A percentile compares a stretch with the other conserved stretches of the same genome.
Conservation (phyloP, 106 monocot genomes). For the Posidonia australis region DNA sequence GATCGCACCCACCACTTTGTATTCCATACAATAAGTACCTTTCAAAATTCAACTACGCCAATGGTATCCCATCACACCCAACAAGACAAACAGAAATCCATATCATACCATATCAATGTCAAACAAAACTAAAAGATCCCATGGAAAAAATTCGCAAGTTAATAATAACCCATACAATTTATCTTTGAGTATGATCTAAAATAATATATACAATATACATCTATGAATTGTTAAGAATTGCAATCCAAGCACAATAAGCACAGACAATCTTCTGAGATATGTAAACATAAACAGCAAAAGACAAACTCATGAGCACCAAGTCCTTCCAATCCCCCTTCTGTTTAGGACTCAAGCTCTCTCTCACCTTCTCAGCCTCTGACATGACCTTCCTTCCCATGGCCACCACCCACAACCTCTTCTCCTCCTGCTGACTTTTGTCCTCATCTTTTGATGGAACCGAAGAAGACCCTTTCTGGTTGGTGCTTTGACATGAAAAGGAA, state of each 20-base stretch:
- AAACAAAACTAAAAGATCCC: too few species aligned
- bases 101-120: too few species aligned
- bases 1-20: too few species aligned
- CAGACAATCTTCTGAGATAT: conserved; percentile 76
- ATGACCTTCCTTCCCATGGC: background rate
- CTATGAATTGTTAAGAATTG: conserved; percentile 29
- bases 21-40: too few species aligned
- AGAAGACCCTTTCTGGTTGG: background rate
- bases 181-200: too few species aligned
- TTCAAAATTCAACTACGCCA: too few species aligned
- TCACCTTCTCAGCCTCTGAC: conserved; percentile 27
- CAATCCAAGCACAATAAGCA: conserved; percentile 69
- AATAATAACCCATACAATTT: too few species aligned
- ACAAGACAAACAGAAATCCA: too few species aligned
- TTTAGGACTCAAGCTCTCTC: conserved; percentile 51
- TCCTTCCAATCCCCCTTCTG: conserved; percentile 80
- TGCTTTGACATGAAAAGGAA: background rate
- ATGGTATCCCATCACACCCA: too few species aligned
- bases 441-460: background rate
- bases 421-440: background rate
- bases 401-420: background rate
- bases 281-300: conserved; percentile 81
- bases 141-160: too few species aligned
- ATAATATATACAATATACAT: background rate
- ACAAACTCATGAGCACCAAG: conserved; percentile 58